Percentiles rank a stretch among this genome's conserved stretches.
These are phyloP conservation scores for Iberis amara DNA, from an alignment of 441 rosid species.

Conservation along the genomic window DNA sequence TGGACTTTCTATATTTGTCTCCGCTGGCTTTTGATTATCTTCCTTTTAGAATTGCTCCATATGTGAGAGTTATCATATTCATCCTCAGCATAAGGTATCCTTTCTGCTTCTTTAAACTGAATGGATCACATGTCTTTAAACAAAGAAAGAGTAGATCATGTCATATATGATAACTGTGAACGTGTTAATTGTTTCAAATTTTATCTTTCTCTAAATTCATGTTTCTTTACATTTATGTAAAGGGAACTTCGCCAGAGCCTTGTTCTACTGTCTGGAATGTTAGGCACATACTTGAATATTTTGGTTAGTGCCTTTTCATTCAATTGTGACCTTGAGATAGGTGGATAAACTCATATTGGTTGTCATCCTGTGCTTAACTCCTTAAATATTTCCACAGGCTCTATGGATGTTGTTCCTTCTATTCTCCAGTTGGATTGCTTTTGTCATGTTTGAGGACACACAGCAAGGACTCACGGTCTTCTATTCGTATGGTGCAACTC, in stretches of 20 bases:
- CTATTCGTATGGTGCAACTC: conserved; percentile 70
- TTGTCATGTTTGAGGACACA: conserved; percentile 94
- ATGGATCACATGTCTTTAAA: neutral
- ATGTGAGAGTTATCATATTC: conserved; percentile 74
- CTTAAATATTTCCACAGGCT: conserved; percentile 58
- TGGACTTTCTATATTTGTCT: conserved; percentile 67
- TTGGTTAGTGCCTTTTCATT: conserved; percentile 54
- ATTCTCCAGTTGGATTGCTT: conserved; percentile 90
- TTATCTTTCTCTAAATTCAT: conserved; percentile 19
- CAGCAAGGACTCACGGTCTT: conserved; percentile 62
- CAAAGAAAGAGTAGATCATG: neutral
- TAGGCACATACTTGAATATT: conserved; percentile 71
- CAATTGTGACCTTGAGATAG: neutral
- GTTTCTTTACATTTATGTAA: conserved; percentile 20
- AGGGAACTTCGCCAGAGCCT: conserved; percentile 74
- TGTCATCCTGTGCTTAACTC: conserved; percentile 5
- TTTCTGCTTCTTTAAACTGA: conserved; percentile 5
- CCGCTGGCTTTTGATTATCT: conserved; percentile 61
- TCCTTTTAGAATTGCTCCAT: conserved; percentile 86
- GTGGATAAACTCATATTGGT: neutral
- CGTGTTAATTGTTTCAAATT: conserved; percentile 4
- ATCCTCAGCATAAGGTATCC: conserved; percentile 73
- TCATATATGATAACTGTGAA: neutral
- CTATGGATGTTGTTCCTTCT: conserved; percentile 81
- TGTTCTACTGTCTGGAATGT: conserved; percentile 82